phyloP scores from a whole-genome alignment of 495 filamentous ascomycete species.

The Aspergillus campestris region DNA sequence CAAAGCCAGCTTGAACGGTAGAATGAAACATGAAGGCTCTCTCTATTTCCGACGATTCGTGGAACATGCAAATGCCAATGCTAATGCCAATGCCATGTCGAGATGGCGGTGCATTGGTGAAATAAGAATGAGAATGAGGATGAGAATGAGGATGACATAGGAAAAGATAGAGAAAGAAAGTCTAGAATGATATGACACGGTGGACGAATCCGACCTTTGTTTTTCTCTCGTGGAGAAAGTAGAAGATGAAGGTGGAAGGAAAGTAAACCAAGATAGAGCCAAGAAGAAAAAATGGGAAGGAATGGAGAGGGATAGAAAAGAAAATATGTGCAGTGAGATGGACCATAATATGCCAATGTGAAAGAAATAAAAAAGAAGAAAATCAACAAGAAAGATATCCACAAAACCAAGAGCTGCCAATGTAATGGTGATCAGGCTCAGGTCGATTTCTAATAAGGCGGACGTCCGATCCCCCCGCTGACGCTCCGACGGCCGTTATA shows the following conservation, averaged over 20 bases:
- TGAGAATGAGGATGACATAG: too few relatives aligned
- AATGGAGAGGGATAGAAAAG: constrained; percentile 1
- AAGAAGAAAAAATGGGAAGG: constrained; percentile 3
- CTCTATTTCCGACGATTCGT: too few relatives aligned
- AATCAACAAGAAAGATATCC: background rate
- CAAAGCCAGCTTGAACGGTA: background rate
- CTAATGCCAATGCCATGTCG: too few relatives aligned
- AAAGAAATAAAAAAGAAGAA: background rate
- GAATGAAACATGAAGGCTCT: too few relatives aligned
- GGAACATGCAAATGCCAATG: too few relatives aligned
- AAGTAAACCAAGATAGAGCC: constrained; percentile 7
- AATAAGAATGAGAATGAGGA: too few relatives aligned
- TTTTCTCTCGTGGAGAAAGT: too few relatives aligned
- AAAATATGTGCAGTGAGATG: background rate
- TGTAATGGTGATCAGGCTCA: background rate
- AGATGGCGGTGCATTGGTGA: too few relatives aligned
- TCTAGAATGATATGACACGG: too few relatives aligned
- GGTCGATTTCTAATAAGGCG: constrained; percentile 26
- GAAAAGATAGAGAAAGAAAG: too few relatives aligned
- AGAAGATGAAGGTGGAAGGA: constrained; percentile 9
- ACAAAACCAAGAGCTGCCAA: background rate
- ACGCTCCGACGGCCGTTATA: constrained; percentile 17
- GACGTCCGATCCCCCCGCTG: constrained; percentile 31
- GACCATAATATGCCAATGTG: too few relatives aligned
- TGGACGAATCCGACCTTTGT: too few relatives aligned